Base-by-base conservation (phyloP, 202 grass and related monocot species). In the Elaeis oleifera region DNA sequence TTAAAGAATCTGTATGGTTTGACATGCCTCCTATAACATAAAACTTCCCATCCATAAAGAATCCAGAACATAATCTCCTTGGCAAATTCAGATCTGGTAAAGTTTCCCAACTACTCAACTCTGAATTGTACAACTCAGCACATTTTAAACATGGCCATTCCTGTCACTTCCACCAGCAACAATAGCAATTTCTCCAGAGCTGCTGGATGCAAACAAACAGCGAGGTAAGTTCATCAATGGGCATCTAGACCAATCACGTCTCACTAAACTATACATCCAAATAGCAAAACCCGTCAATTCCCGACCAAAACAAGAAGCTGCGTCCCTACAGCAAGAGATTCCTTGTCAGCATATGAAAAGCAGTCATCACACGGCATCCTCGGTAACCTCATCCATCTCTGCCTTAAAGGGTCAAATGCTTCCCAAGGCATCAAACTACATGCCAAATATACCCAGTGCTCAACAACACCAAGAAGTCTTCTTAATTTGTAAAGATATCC, bases 41-140 rank as follows among this genome's bases (percentile, higher is more conserved):
- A 70, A 90, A 96, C 44, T 88, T 96, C 3, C 83, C 83, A 67
- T 96, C 87, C 87, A 96, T 85, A 78, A 90, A 90, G 74, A 96
- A 87, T 22, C 90, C 87, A 18, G 90, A 86, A 36, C 76, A 90
- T 24, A 85, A 80, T 64, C 71, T 85, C 65, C 87, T 84, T 2
- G 84, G 59, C 7, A 88, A 21, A 63, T 82, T 71, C 86, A 96
- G 85, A 75, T 84, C 80, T 26, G 87, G 87, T 52, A 90, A 64
- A 67, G 81, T 79, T 76, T 90, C 80, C 90, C 90, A 90, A 29
- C 18, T 60, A 3, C 67, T 78, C 52, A 49, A 59, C 53, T 96
- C 90, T 32, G 90, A 96, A 74, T 96, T 88, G 64, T 96, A 96
- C 67, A 90, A 61, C 70, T 96, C 87, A 7, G 67, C 90, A 55